Percentiles rank a stretch among this genome's conserved stretches.
phyloP scores from a whole-genome alignment of 352 stramenopile species.

The Saprolegnia diclina region DNA sequence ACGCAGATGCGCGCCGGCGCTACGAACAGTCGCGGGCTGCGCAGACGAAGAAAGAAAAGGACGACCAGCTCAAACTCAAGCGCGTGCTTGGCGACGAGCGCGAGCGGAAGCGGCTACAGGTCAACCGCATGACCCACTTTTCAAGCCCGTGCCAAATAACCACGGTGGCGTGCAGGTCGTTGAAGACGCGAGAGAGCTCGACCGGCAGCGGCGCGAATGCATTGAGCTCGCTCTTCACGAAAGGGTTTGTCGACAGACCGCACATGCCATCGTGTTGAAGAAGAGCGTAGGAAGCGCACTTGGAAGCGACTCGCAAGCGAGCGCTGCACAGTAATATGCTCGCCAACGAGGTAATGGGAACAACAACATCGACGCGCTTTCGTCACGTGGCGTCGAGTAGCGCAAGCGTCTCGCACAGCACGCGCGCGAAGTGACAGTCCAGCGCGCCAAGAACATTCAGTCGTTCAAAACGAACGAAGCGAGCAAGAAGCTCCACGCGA shows the following conservation, averaged over 20 bases:
- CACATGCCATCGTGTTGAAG: too few relatives aligned
- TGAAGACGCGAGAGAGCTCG: not conserved
- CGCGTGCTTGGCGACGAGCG: not conserved
- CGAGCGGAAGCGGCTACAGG: not conserved
- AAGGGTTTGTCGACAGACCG: too few relatives aligned
- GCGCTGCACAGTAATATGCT: not conserved
- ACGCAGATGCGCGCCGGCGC: slow-evolving; percentile 5
- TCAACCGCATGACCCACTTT: too few relatives aligned
- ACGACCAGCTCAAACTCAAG: slow-evolving; percentile 1
- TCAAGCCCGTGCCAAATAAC: too few relatives aligned
- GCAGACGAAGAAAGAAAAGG: slow-evolving; percentile 15
- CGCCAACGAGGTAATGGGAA: slow-evolving; percentile 8
- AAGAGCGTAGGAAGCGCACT: slow-evolving; percentile 4
- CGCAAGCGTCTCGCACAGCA: slow-evolving; percentile 11
- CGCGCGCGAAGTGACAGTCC: slow-evolving; percentile 15
- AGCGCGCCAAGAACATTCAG: slow-evolving; percentile 22
- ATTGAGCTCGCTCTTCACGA: not conserved
- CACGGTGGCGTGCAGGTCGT: not conserved
- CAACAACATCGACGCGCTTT: not conserved
- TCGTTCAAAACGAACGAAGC: slow-evolving; percentile 10
- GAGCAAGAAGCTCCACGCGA: slow-evolving; percentile 11
- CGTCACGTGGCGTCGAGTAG: not conserved
- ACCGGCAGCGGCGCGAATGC: not conserved
- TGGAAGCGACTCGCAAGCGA: not conserved
- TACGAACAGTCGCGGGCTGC: slow-evolving; percentile 16